These are phyloP conservation scores for Penicillium antarcticum DNA, from an alignment of 495 filamentous ascomycete genomes.

Conservation along the genomic window DNA sequence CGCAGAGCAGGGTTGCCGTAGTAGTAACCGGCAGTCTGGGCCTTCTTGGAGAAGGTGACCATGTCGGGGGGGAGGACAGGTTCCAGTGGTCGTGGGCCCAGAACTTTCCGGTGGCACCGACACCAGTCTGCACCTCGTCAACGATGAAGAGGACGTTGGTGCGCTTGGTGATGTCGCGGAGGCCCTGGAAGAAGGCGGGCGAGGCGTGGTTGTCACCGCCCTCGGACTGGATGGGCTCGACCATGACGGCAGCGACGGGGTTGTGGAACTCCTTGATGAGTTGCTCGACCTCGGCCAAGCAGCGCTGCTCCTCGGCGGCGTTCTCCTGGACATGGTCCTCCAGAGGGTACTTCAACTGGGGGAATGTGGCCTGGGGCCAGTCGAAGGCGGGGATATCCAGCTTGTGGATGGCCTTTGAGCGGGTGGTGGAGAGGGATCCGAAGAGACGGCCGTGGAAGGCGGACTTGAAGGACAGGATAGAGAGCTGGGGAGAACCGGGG, in stretches of 20 bases:
- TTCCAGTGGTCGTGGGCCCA: conserved; percentile 99
- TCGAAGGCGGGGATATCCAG: conserved; percentile 97
- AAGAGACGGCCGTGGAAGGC: conserved; percentile 97
- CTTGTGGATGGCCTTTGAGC: conserved; percentile 97
- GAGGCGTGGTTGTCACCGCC: conserved; percentile 99
- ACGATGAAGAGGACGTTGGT: conserved; percentile 91
- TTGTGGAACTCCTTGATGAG: conserved; percentile 79
- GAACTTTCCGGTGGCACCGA: conserved; percentile 91
- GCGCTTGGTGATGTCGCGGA: conserved; percentile 81
- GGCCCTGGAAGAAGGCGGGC: conserved; percentile 83
- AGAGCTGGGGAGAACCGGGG: conserved; percentile 79
- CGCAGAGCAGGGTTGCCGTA: conserved; percentile 81
- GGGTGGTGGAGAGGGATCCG: conserved; percentile 86
- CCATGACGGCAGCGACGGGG: conserved; percentile 84
- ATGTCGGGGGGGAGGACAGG: conserved; percentile 86
- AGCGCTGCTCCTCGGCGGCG: conserved; percentile 74
- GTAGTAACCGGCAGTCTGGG: conserved; percentile 97
- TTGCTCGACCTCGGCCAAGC: conserved; percentile 84
- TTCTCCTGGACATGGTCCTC: conserved; percentile 82
- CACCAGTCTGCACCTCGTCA: conserved; percentile 97
- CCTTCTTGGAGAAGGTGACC: conserved; percentile 99
- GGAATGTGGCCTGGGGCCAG: conserved; percentile 97
- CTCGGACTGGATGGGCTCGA: conserved; percentile 98
- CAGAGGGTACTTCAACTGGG: conserved; percentile 84
- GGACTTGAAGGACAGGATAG: conserved; percentile 89